Conservation (phyloP, 495 filamentous ascomycete species). For the Aspergillus bridgeri region DNA sequence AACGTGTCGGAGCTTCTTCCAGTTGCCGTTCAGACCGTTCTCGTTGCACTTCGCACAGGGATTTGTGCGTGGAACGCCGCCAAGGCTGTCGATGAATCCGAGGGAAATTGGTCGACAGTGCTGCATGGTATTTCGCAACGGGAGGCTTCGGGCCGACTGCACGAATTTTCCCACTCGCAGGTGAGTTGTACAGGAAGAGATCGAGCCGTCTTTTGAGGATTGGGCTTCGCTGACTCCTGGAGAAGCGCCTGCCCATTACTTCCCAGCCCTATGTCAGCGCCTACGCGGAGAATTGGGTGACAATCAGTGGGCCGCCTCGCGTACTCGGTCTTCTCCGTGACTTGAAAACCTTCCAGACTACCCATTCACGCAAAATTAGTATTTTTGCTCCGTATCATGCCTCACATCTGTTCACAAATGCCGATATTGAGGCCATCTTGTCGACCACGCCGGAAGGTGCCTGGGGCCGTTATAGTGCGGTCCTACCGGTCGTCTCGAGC, state of each 20-base stretch:
- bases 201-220: conserved; percentile 22
- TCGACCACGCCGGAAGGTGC: too few relatives aligned
- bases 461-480: background rate
- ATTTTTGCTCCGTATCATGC: background rate
- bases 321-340: conserved; percentile 36
- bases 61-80: background rate
- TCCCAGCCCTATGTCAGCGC: conserved; percentile 70
- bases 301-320: conserved; percentile 71
- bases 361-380: background rate
- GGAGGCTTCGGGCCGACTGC: conserved; percentile 60
- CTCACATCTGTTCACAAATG: conserved; percentile 22
- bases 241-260: conserved; percentile 53
- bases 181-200: conserved; percentile 12
- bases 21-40: conserved; percentile 9
- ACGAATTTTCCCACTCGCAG: conserved; percentile 55
- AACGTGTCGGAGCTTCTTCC: conserved; percentile 9
- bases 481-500: background rate
- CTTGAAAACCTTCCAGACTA: background rate
- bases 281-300: conserved; percentile 60
- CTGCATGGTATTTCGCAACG: conserved; percentile 21
- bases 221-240: conserved; percentile 23
- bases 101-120: conserved; percentile 1
- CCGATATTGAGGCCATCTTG: conserved; percentile 16
- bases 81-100: conserved; percentile 16
- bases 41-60: conserved; percentile 10